Evolutionary conservation across 2,329 filamentous ascomycete genomes (phyloP), one percentile per base, ranked within the genome.

Genomic region (Bipolaris cookei): DNA sequence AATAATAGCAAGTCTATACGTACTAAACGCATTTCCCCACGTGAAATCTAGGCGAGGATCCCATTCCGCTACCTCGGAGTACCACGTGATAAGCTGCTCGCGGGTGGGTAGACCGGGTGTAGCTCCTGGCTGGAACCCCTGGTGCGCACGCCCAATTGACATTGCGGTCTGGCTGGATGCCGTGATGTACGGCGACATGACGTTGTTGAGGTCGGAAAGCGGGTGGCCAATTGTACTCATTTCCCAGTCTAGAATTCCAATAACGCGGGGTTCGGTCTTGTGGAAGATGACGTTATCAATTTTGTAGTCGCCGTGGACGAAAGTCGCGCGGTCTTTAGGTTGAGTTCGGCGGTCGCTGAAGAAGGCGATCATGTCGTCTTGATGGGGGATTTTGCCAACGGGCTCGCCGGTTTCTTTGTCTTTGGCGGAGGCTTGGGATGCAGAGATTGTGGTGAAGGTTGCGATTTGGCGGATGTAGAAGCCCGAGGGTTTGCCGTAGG

Each of bases 211-310:
- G 74, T 99, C 95, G 5, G 90, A 94, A 20, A 98, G 84, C 1
- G 95, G 95, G 76, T 99, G 94, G n/a, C 95, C 95, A 52, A 97
- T 88, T 0, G 95, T 98, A 34, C 92, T 92, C 92, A 99, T 97
- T 80, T 98, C 95, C 74, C 77, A 90, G 85, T 99, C 95, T 5
- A 98, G 80, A 52, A 98, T 92, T 3, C 94, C 95, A 77, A 98
- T 93, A 11, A 98, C 93, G 51, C 88, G 83, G 5, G 93, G 87
- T 75, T 94, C 90, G 0, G 90, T 93, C 78, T 90, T 90, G 80
- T 97, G 91, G 76, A 96, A 99, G 46, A 82, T 80, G 25, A 82
- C 71, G 54, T 82, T 83, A 63, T 82, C 81, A 52, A 83, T 96
- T 81, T 98, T 99, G 82, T 94, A 99, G 77, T 99, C 95, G 34